Evolutionary conservation across 163 green algal genomes (phyloP), one percentile per base, ranked within the genome.

Genomic region (Coccomyxa subellipsoidea): DNA sequence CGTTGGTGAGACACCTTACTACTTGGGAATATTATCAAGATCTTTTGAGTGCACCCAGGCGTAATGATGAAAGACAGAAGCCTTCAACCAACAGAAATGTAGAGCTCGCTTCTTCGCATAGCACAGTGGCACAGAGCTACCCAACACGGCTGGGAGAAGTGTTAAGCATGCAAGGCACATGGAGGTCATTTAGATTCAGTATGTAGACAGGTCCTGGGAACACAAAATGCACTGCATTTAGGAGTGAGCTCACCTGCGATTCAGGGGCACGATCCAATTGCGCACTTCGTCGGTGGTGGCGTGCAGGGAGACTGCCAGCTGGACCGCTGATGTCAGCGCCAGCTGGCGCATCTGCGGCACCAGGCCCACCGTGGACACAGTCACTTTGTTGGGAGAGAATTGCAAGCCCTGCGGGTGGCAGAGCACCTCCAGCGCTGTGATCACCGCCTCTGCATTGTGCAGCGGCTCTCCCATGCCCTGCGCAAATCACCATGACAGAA

Each of bases 291-390:
- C 95, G 29, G 94, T 98, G 36, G 96, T 97, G 29, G 95, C 96
- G 82, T 99, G 95, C 71, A 99, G 92, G 1, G 90, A 96, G 21
- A 99, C 89, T 0, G 96, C 96, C 59, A 99, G 85, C 83, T 94
- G 89, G 4, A 87, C 93, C 0, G 84, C 80, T 79, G 79, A 89
- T 32, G 79, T 75, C 1, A 80, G 73, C 36, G 84, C 70, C 71
- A 98, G 95, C 0, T 70, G 40, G 29, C 85, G 85, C 77, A 99
- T 93, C 85, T 97, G 85, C 0, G 92, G 92, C 27, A 99, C 92
- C 38, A 99, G 90, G 4, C 96, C 96, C 25, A 97, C 93, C 0
- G 96, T 99, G 36, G 92, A 97, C 36, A 99, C 93, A 0, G 95
- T 97, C 40, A 98, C 91, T 83, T 91, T 93, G 71, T 89, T 91